Conservation (phyloP, 2,329 filamentous ascomycete species). For the Diaporthe citrichinensis region DNA sequence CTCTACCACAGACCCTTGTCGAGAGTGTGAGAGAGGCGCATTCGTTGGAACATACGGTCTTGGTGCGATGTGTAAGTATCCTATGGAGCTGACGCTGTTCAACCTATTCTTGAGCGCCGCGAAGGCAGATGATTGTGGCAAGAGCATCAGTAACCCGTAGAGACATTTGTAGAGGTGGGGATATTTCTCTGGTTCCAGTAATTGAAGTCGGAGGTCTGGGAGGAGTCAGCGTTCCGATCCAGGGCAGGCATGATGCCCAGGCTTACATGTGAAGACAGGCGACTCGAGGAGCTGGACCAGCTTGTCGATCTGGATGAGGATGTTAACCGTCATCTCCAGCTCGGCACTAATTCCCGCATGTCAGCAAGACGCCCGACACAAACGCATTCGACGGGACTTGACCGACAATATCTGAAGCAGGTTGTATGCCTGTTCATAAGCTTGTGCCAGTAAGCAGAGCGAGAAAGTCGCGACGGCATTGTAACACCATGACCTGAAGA, state of each 20-base stretch:
- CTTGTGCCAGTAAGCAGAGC: conserved; percentile 93
- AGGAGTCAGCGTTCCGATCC: background rate
- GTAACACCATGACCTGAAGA: conserved; percentile 98
- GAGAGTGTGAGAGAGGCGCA: conserved; percentile 49
- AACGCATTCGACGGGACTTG: conserved; percentile 27
- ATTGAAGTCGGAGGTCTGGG: conserved; percentile 89
- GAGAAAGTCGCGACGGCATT: conserved; percentile 99
- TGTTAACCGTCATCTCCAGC: conserved; percentile 98
- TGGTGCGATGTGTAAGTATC: conserved; percentile 87
- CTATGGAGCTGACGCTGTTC: conserved; percentile 97
- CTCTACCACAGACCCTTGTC: conserved; percentile 53
- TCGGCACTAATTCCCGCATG: conserved; percentile 75
- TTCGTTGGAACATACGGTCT: conserved; percentile 75
- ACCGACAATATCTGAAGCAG: conserved; percentile 90
- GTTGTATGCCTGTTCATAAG: conserved; percentile 98
- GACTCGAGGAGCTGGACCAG: conserved; percentile 96
- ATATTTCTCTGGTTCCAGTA: conserved; percentile 94
- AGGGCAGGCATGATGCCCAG: background rate
- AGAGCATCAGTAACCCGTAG: conserved; percentile 95
- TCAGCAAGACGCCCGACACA: conserved; percentile 44
- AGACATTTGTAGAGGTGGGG: conserved; percentile 98
- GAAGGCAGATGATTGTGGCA: conserved; percentile 98
- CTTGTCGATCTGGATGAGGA: conserved; percentile 98
- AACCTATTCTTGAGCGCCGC: conserved; percentile 95
- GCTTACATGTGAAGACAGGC: conserved; percentile 94